These are phyloP conservation scores for Murraya koenigii DNA, from an alignment of 345 rosid species.

Conservation along the genomic window DNA sequence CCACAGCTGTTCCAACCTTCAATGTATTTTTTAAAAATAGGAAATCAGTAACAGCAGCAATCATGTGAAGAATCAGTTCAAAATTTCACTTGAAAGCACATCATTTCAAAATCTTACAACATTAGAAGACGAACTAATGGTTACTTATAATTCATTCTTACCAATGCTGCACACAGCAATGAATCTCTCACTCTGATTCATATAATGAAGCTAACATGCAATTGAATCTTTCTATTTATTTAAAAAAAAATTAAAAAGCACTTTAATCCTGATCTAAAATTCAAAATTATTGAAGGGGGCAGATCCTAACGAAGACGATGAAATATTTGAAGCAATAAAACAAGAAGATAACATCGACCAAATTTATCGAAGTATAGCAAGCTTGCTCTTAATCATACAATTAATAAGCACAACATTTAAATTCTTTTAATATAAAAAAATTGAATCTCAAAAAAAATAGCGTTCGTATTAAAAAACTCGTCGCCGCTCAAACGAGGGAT, in stretches of 20 bases:
- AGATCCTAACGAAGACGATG: not conserved
- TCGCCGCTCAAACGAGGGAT: not conserved
- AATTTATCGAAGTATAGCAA: not conserved
- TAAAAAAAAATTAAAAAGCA: not conserved
- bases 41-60: not conserved
- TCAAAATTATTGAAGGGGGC: not conserved
- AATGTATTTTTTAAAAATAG: not conserved
- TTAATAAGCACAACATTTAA: not conserved
- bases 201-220: not conserved
- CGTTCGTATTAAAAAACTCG: not conserved
- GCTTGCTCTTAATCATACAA: not conserved
- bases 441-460: not conserved
- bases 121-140: not conserved
- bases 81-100: not conserved
- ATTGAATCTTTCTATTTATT: not conserved
- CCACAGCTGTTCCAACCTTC: constrained; percentile 70
- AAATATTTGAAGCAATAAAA: not conserved
- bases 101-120: not conserved
- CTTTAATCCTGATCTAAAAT: not conserved
- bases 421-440: not conserved
- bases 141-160: not conserved
- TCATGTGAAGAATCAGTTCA: not conserved
- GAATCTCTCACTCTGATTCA: not conserved
- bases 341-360: not conserved
- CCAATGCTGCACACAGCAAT: not conserved